Conservation (phyloP, 2,329 filamentous ascomycete species). For the Didymella arachidicola region DNA sequence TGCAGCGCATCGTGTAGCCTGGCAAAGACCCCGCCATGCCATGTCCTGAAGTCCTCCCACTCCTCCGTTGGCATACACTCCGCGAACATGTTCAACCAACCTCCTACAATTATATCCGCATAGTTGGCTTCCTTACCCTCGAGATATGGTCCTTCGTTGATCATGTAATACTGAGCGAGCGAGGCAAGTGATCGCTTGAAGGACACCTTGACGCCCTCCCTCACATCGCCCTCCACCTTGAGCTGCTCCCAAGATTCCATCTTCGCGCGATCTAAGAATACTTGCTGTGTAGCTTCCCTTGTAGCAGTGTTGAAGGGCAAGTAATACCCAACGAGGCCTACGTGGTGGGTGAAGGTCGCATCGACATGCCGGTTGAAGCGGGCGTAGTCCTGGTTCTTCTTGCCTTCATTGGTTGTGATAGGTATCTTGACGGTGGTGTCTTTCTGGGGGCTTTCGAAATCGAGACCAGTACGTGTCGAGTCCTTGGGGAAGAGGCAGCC, state of each 20-base stretch:
- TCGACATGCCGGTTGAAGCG: conserved; percentile 65
- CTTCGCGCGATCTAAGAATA: conserved; percentile 59
- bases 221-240: conserved; percentile 47
- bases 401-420: conserved; percentile 47
- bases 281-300: conserved; percentile 55
- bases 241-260: conserved; percentile 57
- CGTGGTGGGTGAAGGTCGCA: conserved; percentile 60
- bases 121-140: conserved; percentile 58
- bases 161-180: conserved; percentile 54
- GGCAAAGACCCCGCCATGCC: conserved; percentile 63
- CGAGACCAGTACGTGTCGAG: conserved; percentile 46
- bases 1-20: conserved; percentile 57
- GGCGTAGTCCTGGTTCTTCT: conserved; percentile 45
- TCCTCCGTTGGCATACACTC: conserved; percentile 54
- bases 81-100: conserved; percentile 61
- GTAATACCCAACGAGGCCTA: conserved; percentile 50
- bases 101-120: conserved; percentile 66
- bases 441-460: conserved; percentile 48
- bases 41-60: conserved; percentile 58
- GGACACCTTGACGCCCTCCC: conserved; percentile 50
- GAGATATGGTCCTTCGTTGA: conserved; percentile 59
- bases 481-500: conserved; percentile 59
- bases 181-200: conserved; percentile 55
- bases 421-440: conserved; percentile 44
- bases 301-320: conserved; percentile 62